Percentiles rank a stretch among this genome's conserved stretches.
Evolutionary conservation across 345 rosid genomes (phyloP).

Genomic region (Heritiera littoralis): DNA sequence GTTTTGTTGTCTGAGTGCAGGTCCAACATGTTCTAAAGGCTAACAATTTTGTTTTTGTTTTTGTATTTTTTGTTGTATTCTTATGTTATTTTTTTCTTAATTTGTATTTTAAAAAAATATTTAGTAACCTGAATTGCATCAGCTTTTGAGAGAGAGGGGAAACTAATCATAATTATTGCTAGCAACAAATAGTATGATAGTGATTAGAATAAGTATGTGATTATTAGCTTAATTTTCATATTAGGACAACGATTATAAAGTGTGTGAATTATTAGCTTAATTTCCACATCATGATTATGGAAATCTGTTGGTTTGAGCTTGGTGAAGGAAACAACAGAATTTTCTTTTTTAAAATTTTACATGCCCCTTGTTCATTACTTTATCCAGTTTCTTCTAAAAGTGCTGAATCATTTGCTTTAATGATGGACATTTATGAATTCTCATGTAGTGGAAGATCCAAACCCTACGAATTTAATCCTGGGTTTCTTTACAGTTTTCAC

Average conservation of each 20-base stretch:
- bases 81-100: background rate
- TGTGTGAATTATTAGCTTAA: slow-evolving; percentile 1
- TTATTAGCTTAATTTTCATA: background rate
- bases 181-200: background rate
- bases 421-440: background rate
- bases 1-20: background rate
- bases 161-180: background rate
- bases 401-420: slow-evolving; percentile 10
- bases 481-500: slow-evolving; percentile 30
- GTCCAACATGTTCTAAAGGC: background rate
- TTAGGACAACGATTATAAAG: background rate
- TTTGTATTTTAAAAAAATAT: background rate
- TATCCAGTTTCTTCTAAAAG: background rate
- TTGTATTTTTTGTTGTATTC: background rate
- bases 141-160: background rate
- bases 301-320: background rate
- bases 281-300: background rate
- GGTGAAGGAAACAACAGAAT: background rate
- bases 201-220: background rate
- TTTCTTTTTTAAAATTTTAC: background rate
- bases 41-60: background rate
- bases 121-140: background rate
- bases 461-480: slow-evolving; percentile 31
- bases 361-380: background rate
- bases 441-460: slow-evolving; percentile 44